Evolutionary conservation across 2,329 filamentous ascomycete genomes (phyloP).

Genomic region (Fusarium sambucinum): DNA sequence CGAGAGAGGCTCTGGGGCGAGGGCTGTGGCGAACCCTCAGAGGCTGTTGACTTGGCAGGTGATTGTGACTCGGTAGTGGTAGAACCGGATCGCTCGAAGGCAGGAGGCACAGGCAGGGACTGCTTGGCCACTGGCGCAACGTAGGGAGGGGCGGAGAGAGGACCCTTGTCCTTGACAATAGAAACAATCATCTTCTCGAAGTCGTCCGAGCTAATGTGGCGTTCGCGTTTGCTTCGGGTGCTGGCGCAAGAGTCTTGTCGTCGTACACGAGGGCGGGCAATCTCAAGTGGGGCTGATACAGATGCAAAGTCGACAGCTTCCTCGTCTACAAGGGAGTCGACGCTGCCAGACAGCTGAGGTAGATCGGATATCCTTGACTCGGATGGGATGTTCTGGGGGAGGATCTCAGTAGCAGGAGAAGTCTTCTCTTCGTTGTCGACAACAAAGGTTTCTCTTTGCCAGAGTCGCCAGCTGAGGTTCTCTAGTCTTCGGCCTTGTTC

Average conservation of each 20-base stretch:
- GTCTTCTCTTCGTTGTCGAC: constrained; percentile 79
- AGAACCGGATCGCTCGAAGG: constrained; percentile 58
- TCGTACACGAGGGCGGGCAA: constrained; percentile 74
- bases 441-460: constrained; percentile 79
- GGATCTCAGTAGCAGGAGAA: constrained; percentile 59
- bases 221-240: constrained; percentile 80
- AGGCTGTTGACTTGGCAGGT: constrained; percentile 68
- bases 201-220: constrained; percentile 92
- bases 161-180: constrained; percentile 87
- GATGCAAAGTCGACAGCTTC: constrained; percentile 70
- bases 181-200: constrained; percentile 94
- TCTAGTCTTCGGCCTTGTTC: constrained; percentile 93
- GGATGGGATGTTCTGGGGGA: constrained; percentile 64
- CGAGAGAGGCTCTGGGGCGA: constrained; percentile 49
- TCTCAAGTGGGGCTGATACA: constrained; percentile 68
- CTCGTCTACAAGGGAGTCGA: constrained; percentile 79
- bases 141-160: constrained; percentile 59
- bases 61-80: constrained; percentile 59
- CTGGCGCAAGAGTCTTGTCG: constrained; percentile 78
- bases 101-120: constrained; percentile 50
- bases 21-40: constrained; percentile 47
- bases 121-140: constrained; percentile 56
- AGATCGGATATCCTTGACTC: constrained; percentile 64
- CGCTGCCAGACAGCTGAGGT: constrained; percentile 80
- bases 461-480: constrained; percentile 95